Evolutionary conservation across 148 eudicot species (phyloP), one percentile per base, ranked within the genome.

Genomic region (Dysphania ambrosioides): DNA sequence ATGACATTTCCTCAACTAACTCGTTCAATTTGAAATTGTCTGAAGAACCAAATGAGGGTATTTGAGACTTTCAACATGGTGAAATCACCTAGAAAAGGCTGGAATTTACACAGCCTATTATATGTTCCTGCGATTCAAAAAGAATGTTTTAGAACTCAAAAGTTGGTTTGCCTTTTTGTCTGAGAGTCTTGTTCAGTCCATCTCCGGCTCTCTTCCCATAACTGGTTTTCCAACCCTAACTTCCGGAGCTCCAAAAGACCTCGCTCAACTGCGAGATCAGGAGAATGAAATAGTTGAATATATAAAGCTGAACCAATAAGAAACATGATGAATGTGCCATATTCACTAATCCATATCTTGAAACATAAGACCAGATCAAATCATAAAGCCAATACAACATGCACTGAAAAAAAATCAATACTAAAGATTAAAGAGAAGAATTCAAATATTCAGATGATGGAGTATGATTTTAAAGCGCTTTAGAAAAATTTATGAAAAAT

Each of bases 201-300:
- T 66, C 80, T 82, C 61, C 97, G 87, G 21, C 87, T 83, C 79
- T 81, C 86, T 85, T 89, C 86, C 98, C 98, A 93, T 75, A 93
- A 83, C 75, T 87, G 87, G 11, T 80, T 82, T 82, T 93, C 98
- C 26, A 93, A 61, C 26, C 89, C 94, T 72, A 91, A 69, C 85
- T 89, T 93, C 81, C 85, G 79, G 29, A 93, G 87, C 87, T 93
- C 98, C 83, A 85, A n/a, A 16, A 93, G 83, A 30, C 97, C 88
- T 32, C 93, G 87, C 79, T 89, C 98, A 68, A 82, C 98, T 93
- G 88, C 58, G 35, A 72, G 47, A 75, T 7, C 55, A 30, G 4
- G 64, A 26, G 11, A 29, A 62, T 61, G 13, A 61, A 30, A 44
- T 7, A 18, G 19, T 11, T 51, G 29, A 59, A 34, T 8, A 27